Base-by-base conservation (phyloP, 805 yeast genomes). In the Blastobotrys peoriensis region DNA sequence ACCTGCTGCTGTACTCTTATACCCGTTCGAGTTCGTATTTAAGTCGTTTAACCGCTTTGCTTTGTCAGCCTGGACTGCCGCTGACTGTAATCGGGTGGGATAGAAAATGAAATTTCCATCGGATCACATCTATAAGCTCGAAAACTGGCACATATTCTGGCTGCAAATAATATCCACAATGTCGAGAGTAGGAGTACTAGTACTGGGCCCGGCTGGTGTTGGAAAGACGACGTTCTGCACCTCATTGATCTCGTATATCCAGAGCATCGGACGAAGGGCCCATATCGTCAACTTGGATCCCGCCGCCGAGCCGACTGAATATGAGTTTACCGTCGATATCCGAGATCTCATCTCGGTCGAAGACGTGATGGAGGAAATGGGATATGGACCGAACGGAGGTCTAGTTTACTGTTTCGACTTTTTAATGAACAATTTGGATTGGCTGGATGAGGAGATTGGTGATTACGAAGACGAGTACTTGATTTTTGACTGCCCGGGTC, bases 381-480 rank as follows among this genome's bases (percentile, higher is more conserved):
- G 84, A 28, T 66, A 86, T 38, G 98, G 98, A 0, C 98, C 98
- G 6, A 91, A 91, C 54, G 99, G 98, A 40, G 97, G 94, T 0
- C 67, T 93, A 40, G 70, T 93, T 25, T 93, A 89, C 63, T 93
- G 98, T 60, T 91, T 93, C 62, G 98, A 93, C 66, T 69, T 89
- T 59, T 69, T 93, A 27, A 63, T 93, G 59, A 79, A 89, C 36
- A 93, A 93, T 59, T 62, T 93, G 49, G 99, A 93, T 67, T 93
- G 99, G 99, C 67, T 93, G 25, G 98, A 91, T 56, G 97, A 91
- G 56, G 96, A 91, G 60, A 83, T 93, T 47, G 98, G 98, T 15
- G 98, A 93, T 51, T 93, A 72, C 60, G 89, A 85, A 55, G 98
- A 93, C 59, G 98, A 93, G 58, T 91, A 86, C 58, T 70, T 91